Conservation (phyloP, 1,139 yeast species). For the Saccharomyces hybrid region DNA sequence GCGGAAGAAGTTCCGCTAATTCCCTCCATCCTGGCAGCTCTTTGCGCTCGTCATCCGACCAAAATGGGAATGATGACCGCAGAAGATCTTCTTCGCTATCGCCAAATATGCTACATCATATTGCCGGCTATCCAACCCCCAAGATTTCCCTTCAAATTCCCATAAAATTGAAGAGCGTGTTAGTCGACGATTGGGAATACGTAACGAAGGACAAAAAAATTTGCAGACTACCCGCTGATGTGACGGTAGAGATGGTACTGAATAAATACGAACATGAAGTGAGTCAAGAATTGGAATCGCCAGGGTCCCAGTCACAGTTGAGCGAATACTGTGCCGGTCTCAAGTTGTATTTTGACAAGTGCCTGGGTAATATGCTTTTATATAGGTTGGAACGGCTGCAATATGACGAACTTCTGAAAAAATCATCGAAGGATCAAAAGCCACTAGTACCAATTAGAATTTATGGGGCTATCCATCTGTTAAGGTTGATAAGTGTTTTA, state of each 20-base stretch:
- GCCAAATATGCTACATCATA: slow-evolving; percentile 1
- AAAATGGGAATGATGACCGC: slow-evolving; percentile 1
- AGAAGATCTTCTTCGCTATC: slow-evolving; percentile 3
- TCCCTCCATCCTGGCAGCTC: not conserved
- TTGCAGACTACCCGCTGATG: slow-evolving; percentile 51
- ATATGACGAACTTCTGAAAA: slow-evolving; percentile 47
- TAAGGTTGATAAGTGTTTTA: slow-evolving; percentile 64
- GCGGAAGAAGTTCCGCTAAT: slow-evolving; percentile 3
- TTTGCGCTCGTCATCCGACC: slow-evolving; percentile 1
- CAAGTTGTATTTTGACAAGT: slow-evolving; percentile 66
- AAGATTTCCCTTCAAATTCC: slow-evolving; percentile 55
- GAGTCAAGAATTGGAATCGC: slow-evolving; percentile 29
- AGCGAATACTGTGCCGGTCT: slow-evolving; percentile 67
- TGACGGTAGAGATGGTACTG: slow-evolving; percentile 48
- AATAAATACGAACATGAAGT: slow-evolving; percentile 36
- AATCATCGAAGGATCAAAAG: not conserved
- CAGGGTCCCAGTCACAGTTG: slow-evolving; percentile 46
- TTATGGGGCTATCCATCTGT: slow-evolving; percentile 74
- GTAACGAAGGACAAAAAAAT: slow-evolving; percentile 73
- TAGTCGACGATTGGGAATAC: slow-evolving; percentile 92
- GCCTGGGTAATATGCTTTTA: slow-evolving; percentile 63
- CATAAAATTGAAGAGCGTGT: slow-evolving; percentile 54
- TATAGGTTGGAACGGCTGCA: slow-evolving; percentile 85
- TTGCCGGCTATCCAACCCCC: slow-evolving; percentile 22
- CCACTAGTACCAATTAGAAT: slow-evolving; percentile 36